phyloP scores from a whole-genome alignment of 805 yeast species.

The Torulaspora quercuum region DNA sequence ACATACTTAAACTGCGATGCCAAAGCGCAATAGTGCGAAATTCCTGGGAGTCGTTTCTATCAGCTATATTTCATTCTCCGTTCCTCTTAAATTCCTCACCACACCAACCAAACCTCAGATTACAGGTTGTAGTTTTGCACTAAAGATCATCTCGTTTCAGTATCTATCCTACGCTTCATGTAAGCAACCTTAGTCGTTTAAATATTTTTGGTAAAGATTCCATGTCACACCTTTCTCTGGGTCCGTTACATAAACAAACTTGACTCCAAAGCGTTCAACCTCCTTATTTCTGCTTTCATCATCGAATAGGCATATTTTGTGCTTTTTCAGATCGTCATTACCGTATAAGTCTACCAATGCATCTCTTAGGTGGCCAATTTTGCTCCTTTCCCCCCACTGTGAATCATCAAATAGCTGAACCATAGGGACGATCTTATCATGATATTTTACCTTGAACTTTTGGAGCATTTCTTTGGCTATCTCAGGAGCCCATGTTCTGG shows the following conservation, averaged over 20 bases:
- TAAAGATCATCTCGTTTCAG: no score
- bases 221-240: conserved; percentile 57
- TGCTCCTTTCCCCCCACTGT: conserved; percentile 69
- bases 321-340: conserved; percentile 48
- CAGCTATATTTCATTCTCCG: no score
- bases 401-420: conserved; percentile 48
- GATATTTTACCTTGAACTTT: conserved; percentile 47
- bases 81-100: no score
- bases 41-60: no score
- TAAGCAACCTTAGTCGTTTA: conserved; percentile 14
- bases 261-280: conserved; percentile 66
- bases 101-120: no score
- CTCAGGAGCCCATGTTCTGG: conserved; percentile 75
- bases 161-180: no score
- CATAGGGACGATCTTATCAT: conserved; percentile 32
- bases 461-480: conserved; percentile 64
- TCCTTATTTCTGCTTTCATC: conserved; percentile 78
- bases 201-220: conserved; percentile 46
- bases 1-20: no score
- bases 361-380: conserved; percentile 54
- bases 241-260: conserved; percentile 60
- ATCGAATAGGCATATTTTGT: conserved; percentile 54
- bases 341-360: conserved; percentile 50
- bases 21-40: no score
- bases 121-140: no score